A percentile compares a stretch with the other conserved stretches of the same genome.
These are phyloP conservation scores for Uncinocarpus reesii DNA, from an alignment of 2,329 filamentous ascomycete genomes.

Conservation along the genomic window DNA sequence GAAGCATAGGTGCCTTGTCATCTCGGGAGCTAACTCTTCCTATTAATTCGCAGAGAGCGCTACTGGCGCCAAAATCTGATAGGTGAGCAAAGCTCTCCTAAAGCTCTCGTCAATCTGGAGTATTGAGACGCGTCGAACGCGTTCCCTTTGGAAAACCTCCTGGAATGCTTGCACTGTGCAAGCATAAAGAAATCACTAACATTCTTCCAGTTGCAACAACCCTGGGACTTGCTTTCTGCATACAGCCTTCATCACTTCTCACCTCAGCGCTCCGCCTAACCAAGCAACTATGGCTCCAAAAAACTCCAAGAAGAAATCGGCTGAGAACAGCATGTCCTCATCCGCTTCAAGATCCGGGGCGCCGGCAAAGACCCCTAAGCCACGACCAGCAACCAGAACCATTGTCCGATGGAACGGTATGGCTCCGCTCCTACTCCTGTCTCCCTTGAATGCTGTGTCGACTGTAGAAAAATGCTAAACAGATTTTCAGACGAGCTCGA, in stretches of 20 bases:
- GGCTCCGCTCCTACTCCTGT: conserved; percentile 6
- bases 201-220: not conserved
- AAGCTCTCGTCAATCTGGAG: not conserved
- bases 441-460: not conserved
- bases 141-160: not conserved
- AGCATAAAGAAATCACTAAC: not conserved
- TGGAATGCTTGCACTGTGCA: not conserved
- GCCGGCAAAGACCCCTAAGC: conserved; percentile 15
- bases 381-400: conserved; percentile 27
- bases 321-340: not conserved
- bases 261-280: not conserved
- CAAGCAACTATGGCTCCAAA: conserved; percentile 1
- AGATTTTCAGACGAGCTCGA: conserved; percentile 33
- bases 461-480: conserved; percentile 5
- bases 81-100: not conserved
- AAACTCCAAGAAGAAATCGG: not conserved
- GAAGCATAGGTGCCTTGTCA: too few species aligned
- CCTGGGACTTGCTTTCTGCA: not conserved
- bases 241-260: not conserved
- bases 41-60: not conserved
- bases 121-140: not conserved
- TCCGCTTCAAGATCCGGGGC: not conserved
- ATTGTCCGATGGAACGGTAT: conserved; percentile 38
- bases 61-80: not conserved
- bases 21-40: not conserved